These are phyloP conservation scores for Penicillium antarcticum DNA, from an alignment of 495 filamentous ascomycete species.

Conservation along the genomic window DNA sequence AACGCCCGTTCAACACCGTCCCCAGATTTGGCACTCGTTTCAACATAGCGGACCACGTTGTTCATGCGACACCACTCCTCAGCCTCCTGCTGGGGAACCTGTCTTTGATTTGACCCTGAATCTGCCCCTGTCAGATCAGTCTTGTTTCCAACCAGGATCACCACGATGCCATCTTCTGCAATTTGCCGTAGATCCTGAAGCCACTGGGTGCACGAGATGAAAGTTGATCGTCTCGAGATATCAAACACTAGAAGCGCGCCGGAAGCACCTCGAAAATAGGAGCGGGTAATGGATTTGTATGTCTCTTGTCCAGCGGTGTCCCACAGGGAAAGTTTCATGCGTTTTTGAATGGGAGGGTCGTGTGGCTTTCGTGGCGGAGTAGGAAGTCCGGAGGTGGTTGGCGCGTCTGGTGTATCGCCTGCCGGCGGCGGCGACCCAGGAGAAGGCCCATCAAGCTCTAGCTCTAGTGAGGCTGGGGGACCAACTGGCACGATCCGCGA, in stretches of 20 bases:
- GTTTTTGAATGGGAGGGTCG: constrained; percentile 54
- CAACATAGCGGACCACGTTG: constrained; percentile 82
- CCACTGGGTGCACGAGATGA: constrained; percentile 82
- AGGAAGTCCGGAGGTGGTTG: constrained; percentile 29
- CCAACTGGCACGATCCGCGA: constrained; percentile 91
- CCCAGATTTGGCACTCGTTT: constrained; percentile 93
- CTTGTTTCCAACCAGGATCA: constrained; percentile 95
- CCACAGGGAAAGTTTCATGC: constrained; percentile 84
- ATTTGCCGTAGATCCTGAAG: constrained; percentile 88
- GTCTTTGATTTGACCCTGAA: constrained; percentile 60
- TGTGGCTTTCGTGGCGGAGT: constrained; percentile 34
- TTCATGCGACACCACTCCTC: constrained; percentile 83
- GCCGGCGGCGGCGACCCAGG: constrained; percentile 6
- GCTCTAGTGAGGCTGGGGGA: constrained; percentile 56
- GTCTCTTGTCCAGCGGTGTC: constrained; percentile 98
- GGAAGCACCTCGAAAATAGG: constrained; percentile 90
- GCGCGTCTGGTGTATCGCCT: constrained; percentile 15
- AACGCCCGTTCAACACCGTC: constrained; percentile 93
- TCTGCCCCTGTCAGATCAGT: constrained; percentile 63
- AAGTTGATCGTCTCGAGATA: constrained; percentile 82
- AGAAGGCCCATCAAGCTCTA: constrained; percentile 29
- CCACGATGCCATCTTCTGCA: constrained; percentile 88
- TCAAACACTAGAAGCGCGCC: constrained; percentile 95
- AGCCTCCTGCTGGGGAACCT: constrained; percentile 76
- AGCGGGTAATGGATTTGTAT: constrained; percentile 90